Base-by-base conservation (phyloP, 163 green algal genomes). In the Chlorella variabilis region DNA sequence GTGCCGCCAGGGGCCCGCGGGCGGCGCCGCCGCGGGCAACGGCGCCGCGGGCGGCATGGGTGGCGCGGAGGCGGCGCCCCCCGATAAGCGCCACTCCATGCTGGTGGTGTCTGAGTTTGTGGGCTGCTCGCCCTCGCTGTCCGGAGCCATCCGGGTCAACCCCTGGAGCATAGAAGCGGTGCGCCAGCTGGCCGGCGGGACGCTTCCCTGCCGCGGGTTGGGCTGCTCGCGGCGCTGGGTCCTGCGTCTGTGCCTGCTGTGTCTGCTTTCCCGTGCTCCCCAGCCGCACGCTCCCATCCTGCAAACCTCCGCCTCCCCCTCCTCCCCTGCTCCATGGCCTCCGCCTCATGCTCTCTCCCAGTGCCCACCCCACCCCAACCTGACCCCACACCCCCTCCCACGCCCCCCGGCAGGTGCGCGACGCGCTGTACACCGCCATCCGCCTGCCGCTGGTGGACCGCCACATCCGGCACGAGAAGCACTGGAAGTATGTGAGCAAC, bases 131-230 rank as follows among this genome's bases (percentile, higher is more conserved):
- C 97, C 97, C 36, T 96, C 88, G 1, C 88, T 99, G 38, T 94
- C 79, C 36, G 97, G 97, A 51, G 97, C 97, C 63, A 96, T 99
- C 80, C 92, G 97, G 15, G 94, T 99, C 62, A 99, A 99, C 90
- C 97, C 97, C 58, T 99, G 96, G 96, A 95, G 89, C 84, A 89
- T 98, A 23, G 93, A 98, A 41, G 90, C 85, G 74, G 84, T 81
- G 45, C 8, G 67, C 38, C 0, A 4, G 1, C 9, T 27, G 65
- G 70, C 23, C 33, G n/a, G 29, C 1, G 29, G 48, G 49, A 11
- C 27, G 65, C 62, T 25, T 70, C 62, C 15, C 4, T n/a, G n/a
- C n/a, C n/a, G n/a, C n/a, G n/a, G n/a, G n/a, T n/a, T n/a, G n/a
- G n/a, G n/a, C n/a, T n/a, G n/a, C n/a, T n/a, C n/a, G n/a, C n/a